Percentiles rank a stretch among this genome's conserved stretches.
phyloP scores from a whole-genome alignment of 352 stramenopile genomes.

The Phytophthora macrochlamydospora region DNA sequence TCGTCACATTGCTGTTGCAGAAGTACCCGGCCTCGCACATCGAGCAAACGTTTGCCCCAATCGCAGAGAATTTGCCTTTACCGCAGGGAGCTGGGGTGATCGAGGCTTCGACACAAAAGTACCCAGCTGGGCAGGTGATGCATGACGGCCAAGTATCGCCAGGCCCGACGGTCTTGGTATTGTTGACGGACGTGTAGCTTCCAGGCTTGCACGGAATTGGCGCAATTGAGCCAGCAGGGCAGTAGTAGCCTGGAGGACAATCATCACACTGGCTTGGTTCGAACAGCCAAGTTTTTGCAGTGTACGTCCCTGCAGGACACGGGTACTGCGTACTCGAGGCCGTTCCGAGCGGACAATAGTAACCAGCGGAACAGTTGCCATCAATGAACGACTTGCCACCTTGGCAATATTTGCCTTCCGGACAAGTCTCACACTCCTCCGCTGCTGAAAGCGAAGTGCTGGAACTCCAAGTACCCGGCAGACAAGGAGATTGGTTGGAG shows the following conservation, averaged over 20 bases:
- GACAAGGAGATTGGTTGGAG: slow-evolving; percentile 79
- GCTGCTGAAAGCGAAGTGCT: slow-evolving; percentile 64
- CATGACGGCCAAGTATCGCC: slow-evolving; percentile 66
- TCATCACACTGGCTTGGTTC: slow-evolving; percentile 78
- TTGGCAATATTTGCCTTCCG: slow-evolving; percentile 86
- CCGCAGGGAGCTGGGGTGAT: slow-evolving; percentile 69
- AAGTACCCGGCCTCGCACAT: slow-evolving; percentile 79
- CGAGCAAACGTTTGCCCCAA: slow-evolving; percentile 60
- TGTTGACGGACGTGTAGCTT: slow-evolving; percentile 76
- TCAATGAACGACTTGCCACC: slow-evolving; percentile 81
- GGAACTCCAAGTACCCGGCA: slow-evolving; percentile 87
- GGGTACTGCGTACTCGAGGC: slow-evolving; percentile 66
- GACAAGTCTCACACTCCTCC: slow-evolving; percentile 80
- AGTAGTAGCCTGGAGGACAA: slow-evolving; percentile 81
- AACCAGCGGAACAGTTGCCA: slow-evolving; percentile 68
- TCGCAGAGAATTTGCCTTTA: slow-evolving; percentile 63
- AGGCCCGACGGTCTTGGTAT: slow-evolving; percentile 68
- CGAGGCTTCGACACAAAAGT: slow-evolving; percentile 76
- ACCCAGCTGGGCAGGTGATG: slow-evolving; percentile 78
- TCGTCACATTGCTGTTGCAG: slow-evolving; percentile 76
- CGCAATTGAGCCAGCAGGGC: slow-evolving; percentile 57
- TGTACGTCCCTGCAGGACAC: slow-evolving; percentile 88
- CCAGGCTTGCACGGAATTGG: slow-evolving; percentile 78
- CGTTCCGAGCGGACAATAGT: slow-evolving; percentile 91
- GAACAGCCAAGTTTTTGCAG: slow-evolving; percentile 72